Base-by-base conservation (phyloP, 1,284 basidiomycete genomes). In the Ganoderma meredithae region DNA sequence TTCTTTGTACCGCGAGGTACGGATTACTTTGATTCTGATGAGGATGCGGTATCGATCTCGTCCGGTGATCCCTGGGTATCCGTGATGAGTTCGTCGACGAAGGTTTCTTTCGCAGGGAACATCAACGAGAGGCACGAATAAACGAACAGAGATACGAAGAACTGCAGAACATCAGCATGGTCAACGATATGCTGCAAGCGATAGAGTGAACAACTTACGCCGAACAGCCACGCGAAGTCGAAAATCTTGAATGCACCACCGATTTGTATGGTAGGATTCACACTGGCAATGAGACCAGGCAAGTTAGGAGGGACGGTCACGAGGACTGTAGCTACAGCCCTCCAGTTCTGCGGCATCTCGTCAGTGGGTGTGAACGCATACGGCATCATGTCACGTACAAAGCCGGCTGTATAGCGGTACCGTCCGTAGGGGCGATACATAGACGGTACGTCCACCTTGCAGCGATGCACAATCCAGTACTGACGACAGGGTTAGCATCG, bases 191-290 rank as follows among this genome's bases (percentile, higher is more conserved):
- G 19, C 44, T 9, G n/a, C 44, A n/a, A 47, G 10, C 1, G 13
- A 55, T 8, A 27, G 5, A 17, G 15, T 17, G 3, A 3, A 44
- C 22, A 12, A 80, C 88, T 70, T 78, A 92, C 90, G 40, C 91
- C 90, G 68, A 88, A 91, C 10, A 92, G 71, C 88, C 90, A 93
- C 5, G 89, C 88, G 71, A 93, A 83, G 73, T 90, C 86, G 74
- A 89, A 93, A 12, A 92, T 75, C 71, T 83, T 84, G 2, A 77
- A 76, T 1, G 82, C 83, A 36, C 85, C 81, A n/a, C 88, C 89
- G 15, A 91, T 84, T 0, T 80, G 64, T 71, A 92, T 84, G n/a
- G 79, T 81, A 1, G 86, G 75, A 73, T 90, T 90, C 78, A 94
- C 90, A 66, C 85, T 86, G 68, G 86, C 84, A 67, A 91, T 85